Conservation (phyloP, 2,329 filamentous ascomycete genomes). For the Drechmeria coniospora region DNA sequence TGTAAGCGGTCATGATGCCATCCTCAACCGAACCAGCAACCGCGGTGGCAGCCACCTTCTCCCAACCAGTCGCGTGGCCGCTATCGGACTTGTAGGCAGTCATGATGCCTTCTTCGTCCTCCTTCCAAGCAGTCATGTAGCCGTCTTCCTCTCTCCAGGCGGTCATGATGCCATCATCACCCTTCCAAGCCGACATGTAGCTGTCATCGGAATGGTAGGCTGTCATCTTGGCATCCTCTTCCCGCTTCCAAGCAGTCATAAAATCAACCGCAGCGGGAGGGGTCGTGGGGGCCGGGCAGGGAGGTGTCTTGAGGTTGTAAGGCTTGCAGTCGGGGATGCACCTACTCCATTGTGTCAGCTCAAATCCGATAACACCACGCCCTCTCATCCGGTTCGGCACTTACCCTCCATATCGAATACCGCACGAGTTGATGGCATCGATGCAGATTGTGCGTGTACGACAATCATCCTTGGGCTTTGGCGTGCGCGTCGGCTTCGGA, state of each 20-base stretch:
- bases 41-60: too few species aligned
- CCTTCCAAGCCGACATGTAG: background rate
- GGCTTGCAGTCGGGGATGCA: conserved; percentile 11
- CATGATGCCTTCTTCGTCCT: background rate
- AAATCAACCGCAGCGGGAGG: background rate
- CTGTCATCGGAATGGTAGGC: background rate
- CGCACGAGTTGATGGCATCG: conserved; percentile 11
- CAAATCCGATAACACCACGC: too few species aligned
- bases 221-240: background rate
- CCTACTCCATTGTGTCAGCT: conserved; percentile 2
- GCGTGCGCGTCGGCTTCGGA: background rate
- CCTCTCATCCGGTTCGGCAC: conserved; percentile 1
- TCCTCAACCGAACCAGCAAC: too few species aligned
- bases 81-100: background rate
- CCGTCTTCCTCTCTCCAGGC: background rate
- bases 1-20: background rate
- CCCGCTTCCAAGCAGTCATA: background rate
- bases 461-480: conserved; percentile 7
- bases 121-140: background rate
- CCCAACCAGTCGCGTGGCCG: background rate
- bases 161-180: background rate
- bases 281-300: background rate
- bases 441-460: conserved; percentile 11
- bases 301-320: conserved; percentile 1
- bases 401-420: conserved; percentile 10